phyloP scores from a whole-genome alignment of 805 yeast genomes.

The Peterozyma toletana region DNA sequence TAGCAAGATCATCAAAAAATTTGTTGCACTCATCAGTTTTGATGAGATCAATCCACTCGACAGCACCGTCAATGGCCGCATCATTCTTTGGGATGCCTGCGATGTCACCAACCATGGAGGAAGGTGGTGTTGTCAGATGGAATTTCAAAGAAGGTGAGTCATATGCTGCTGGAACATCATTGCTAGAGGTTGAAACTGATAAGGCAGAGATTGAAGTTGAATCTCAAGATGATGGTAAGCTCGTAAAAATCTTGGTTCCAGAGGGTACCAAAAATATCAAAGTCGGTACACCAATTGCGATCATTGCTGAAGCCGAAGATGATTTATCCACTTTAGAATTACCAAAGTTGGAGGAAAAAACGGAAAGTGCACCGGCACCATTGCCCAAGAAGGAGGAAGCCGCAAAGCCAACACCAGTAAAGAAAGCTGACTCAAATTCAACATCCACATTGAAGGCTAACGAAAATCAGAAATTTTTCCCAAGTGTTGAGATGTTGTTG shows the following conservation, averaged over 20 bases:
- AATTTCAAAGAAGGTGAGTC: constrained; percentile 70
- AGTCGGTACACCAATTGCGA: constrained; percentile 89
- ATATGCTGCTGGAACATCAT: constrained; percentile 76
- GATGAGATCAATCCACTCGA: constrained; percentile 21
- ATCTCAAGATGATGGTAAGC: constrained; percentile 84
- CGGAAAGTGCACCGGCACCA: constrained; percentile 16
- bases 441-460: constrained; percentile 38
- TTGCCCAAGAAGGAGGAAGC: constrained; percentile 13
- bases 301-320: constrained; percentile 82
- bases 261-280: constrained; percentile 76
- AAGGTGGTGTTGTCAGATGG: constrained; percentile 91
- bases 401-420: constrained; percentile 9
- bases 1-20: neutral
- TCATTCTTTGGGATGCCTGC: constrained; percentile 86
- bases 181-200: constrained; percentile 80
- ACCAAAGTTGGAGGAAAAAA: constrained; percentile 36
- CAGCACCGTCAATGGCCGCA: constrained; percentile 25
- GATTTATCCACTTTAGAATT: constrained; percentile 57
- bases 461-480: constrained; percentile 60
- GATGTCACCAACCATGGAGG: constrained; percentile 98
- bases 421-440: constrained; percentile 10
- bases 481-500: constrained; percentile 69
- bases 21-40: neutral
- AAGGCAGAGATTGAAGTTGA: constrained; percentile 80
- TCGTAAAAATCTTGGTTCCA: constrained; percentile 65